Evolutionary conservation across 1,284 basidiomycete genomes (phyloP), one percentile per base, ranked within the genome.

Genomic region (Wallemia mellicola): DNA sequence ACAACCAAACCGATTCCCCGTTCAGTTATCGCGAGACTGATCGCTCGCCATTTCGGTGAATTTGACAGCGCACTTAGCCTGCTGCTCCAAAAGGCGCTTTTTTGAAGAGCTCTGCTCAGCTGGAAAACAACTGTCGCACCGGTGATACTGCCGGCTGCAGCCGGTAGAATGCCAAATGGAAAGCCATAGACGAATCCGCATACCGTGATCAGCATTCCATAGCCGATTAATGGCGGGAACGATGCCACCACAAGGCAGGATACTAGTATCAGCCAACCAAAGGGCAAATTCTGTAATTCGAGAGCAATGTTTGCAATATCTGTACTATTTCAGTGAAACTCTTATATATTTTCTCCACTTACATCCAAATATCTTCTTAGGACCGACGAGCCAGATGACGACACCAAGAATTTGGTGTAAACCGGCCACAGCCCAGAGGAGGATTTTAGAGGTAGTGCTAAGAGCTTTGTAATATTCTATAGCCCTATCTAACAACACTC

Each of bases 161-260:
- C 73, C 68, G 0, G 76, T 75, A 3, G 79, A 78, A 60, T 86
- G 74, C 83, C 81, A 0, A 82, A 82, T 61, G 76, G 75, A 70
- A 83, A 74, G 59, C 85, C 85, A 65, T 84, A 87, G 0, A 83
- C 80, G 68, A 86, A 87, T 0, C 85, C 84, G 65, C 79, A 82
- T 1, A 87, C 68, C 9, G 79, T 79, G 27, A 74, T 66, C 60
- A 71, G 65, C 0, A 81, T 83, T 0, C 79, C 79, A 66, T 83
- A 81, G 1, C 84, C 83, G 60, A 82, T 74, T 62, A 82, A 69
- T 2, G 85, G 85, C n/a, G 85, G 85, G 64, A 85, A 80, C 2
- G 79, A 84, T 25, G 78, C 74, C 26, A 79, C 63, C 58, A 81
- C 80, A 82, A 61, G 17, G 62, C 28, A 28, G 38, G 28, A 60